phyloP scores from a whole-genome alignment of 768 basidiomycete genomes.

The Neoboletus subvelutipes region DNA sequence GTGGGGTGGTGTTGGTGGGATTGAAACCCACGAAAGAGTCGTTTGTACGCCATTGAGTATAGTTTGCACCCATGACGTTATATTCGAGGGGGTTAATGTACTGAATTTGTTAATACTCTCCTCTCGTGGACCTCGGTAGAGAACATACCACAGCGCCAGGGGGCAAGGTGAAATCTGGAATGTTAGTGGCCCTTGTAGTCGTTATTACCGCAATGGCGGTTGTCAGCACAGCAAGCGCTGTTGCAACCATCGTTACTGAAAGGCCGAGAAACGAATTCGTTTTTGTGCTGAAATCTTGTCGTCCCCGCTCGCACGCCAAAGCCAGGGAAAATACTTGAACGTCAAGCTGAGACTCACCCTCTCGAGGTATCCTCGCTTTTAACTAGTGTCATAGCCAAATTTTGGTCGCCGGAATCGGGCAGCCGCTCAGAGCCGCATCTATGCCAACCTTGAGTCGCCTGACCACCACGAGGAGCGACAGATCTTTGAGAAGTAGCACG shows the following conservation, averaged over 20 bases:
- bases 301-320: neutral
- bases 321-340: neutral
- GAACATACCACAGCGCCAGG: neutral
- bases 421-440: neutral
- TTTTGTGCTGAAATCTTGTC: neutral
- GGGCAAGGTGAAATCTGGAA: neutral
- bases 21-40: neutral
- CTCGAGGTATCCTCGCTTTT: neutral
- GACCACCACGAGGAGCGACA: neutral
- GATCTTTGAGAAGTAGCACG: neutral
- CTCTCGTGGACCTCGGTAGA: no score
- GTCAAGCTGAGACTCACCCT: neutral
- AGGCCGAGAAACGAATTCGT: neutral
- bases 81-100: no score
- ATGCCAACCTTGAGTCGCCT: neutral
- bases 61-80: no score
- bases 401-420: neutral
- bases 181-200: neutral
- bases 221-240: neutral
- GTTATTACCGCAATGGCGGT: neutral
- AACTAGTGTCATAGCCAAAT: neutral
- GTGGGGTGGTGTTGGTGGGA: neutral
- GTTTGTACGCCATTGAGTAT: neutral
- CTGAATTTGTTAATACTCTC: no score
- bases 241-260: neutral